These are phyloP conservation scores for Escallonia rubra DNA, from an alignment of 129 eudicot species.

Conservation along the genomic window DNA sequence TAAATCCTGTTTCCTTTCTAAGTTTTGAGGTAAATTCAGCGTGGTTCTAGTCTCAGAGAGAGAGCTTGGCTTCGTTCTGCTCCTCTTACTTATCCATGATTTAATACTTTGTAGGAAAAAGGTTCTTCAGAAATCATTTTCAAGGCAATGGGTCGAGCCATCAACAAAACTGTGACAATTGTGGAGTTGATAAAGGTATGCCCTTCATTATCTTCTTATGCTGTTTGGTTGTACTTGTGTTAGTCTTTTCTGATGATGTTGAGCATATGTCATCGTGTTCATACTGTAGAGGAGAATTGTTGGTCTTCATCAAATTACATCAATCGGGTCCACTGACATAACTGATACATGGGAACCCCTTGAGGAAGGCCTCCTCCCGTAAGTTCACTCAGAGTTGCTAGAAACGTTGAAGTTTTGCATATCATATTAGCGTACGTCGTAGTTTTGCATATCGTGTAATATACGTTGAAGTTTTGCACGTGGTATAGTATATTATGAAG, in stretches of 20 bases:
- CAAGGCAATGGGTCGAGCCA: constrained; percentile 99
- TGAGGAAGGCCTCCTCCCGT: constrained; percentile 98
- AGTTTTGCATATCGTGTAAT: too few relatives aligned
- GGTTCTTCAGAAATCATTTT: constrained; percentile 80
- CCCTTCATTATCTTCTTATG: neutral
- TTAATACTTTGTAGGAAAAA: constrained; percentile 51
- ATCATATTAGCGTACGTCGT: too few relatives aligned
- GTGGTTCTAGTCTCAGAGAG: too few relatives aligned
- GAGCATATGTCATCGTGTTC: neutral
- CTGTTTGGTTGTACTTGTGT: neutral
- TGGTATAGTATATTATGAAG: too few relatives aligned
- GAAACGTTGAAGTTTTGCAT: too few relatives aligned
- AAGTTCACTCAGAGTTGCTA: constrained; percentile 20
- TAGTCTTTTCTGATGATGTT: neutral
- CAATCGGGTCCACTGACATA: constrained; percentile 84
- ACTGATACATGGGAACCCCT: constrained; percentile 98
- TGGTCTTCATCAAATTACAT: constrained; percentile 91
- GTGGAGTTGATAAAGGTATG: constrained; percentile 92
- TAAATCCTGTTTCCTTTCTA: too few relatives aligned
- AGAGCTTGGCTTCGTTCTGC: neutral
- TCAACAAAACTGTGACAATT: constrained; percentile 93
- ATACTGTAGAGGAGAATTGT: constrained; percentile 81
- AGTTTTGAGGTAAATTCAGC: too few relatives aligned
- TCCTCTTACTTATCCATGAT: constrained; percentile 2
- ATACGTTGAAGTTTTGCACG: too few relatives aligned